phyloP scores from a whole-genome alignment of 164 flowering plant species.

The Magnolia changhungtana region DNA sequence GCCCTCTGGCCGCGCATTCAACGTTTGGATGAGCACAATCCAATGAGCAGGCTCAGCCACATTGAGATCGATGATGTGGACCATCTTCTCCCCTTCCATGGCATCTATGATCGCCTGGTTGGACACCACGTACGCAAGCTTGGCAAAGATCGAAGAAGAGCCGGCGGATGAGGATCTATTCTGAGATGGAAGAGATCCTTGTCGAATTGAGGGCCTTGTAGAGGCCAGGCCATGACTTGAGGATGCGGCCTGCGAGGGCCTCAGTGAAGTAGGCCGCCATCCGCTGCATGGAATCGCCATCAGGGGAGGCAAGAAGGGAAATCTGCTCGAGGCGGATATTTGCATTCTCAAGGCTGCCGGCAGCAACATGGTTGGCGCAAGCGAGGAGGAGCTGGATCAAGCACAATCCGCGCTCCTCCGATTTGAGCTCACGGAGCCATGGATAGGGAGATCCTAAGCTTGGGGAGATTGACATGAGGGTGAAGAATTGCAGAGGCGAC shows the following conservation, averaged over 20 bases:
- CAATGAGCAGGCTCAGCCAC: constrained; percentile 68
- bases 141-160: constrained; percentile 71
- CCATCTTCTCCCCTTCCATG: constrained; percentile 86
- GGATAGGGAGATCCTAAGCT: constrained; percentile 48
- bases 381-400: constrained; percentile 54
- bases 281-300: constrained; percentile 73
- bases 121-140: constrained; percentile 54
- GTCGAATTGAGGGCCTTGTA: constrained; percentile 66
- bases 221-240: constrained; percentile 67
- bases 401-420: constrained; percentile 72
- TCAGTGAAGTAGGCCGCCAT: constrained; percentile 70
- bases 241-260: constrained; percentile 62
- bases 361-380: constrained; percentile 63
- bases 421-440: constrained; percentile 59
- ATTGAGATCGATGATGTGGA: constrained; percentile 73
- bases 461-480: constrained; percentile 53
- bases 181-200: constrained; percentile 33
- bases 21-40: constrained; percentile 58
- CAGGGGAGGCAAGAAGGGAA: constrained; percentile 62
- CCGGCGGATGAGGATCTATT: constrained; percentile 41
- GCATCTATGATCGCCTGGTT: constrained; percentile 86
- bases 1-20: constrained; percentile 71
- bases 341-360: constrained; percentile 61
- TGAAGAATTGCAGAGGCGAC: constrained; percentile 55
- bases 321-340: constrained; percentile 65